Percentiles rank a stretch among this genome's conserved stretches.
phyloP scores from a whole-genome alignment of 2,329 filamentous ascomycete species.

The Canariomyces notabilis region DNA sequence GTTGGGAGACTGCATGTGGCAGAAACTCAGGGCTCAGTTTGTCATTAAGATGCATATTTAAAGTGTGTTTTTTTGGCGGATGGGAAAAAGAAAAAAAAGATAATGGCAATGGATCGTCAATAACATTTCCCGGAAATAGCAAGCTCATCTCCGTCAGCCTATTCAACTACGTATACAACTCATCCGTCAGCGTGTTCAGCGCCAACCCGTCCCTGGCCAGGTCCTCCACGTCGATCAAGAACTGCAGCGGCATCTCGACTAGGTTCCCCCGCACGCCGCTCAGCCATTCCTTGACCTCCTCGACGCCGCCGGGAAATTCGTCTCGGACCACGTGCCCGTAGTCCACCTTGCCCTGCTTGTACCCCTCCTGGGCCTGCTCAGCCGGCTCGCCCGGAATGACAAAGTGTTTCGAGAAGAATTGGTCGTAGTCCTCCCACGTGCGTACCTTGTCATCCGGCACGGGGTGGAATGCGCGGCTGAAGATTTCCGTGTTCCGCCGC shows the following conservation, averaged over 20 bases:
- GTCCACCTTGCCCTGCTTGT: slow-evolving; percentile 58
- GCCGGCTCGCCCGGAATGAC: slow-evolving; percentile 46
- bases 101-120: background rate
- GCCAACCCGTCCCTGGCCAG: slow-evolving; percentile 77
- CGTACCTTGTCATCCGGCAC: slow-evolving; percentile 65
- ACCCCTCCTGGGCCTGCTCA: slow-evolving; percentile 37
- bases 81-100: background rate
- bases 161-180: slow-evolving; percentile 57
- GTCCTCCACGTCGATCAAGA: slow-evolving; percentile 75
- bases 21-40: background rate
- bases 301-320: slow-evolving; percentile 67
- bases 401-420: slow-evolving; percentile 66
- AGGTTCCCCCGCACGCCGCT: slow-evolving; percentile 62
- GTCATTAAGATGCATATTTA: too few species aligned
- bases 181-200: slow-evolving; percentile 66
- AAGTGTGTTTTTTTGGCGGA: background rate
- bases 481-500: slow-evolving; percentile 72
- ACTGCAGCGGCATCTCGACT: slow-evolving; percentile 88
- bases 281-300: slow-evolving; percentile 67
- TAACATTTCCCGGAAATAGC: background rate
- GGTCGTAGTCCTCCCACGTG: slow-evolving; percentile 68
- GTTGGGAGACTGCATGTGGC: background rate
- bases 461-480: slow-evolving; percentile 74
- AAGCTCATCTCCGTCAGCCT: background rate
- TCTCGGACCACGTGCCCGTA: slow-evolving; percentile 85